Conservation (phyloP, 1,284 basidiomycete genomes). For the Rhodotorula sp. region DNA sequence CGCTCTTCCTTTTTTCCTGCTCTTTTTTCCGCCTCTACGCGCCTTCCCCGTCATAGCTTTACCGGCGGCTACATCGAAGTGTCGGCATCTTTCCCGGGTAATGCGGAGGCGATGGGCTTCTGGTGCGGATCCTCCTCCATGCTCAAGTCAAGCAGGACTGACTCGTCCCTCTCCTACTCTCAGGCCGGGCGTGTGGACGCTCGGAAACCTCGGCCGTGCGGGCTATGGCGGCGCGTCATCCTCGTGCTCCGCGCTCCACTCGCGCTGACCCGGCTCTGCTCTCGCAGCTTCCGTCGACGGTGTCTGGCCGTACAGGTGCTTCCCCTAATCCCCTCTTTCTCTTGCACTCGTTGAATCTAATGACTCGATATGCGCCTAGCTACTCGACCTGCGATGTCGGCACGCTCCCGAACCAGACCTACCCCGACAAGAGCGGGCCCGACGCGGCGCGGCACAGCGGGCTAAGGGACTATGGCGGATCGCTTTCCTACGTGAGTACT, state of each 20-base stretch:
- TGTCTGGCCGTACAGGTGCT: slow-evolving; percentile 55
- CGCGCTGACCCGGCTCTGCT: not conserved
- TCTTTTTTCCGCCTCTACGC: slow-evolving; percentile 7
- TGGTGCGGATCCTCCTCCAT: not conserved
- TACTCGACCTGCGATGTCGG: slow-evolving; percentile 58
- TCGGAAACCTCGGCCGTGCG: slow-evolving; percentile 80
- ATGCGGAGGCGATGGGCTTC: slow-evolving; percentile 6
- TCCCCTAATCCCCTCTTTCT: not conserved
- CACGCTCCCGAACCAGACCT: slow-evolving; percentile 60
- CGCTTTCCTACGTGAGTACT: slow-evolving; percentile 1
- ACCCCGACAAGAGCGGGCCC: slow-evolving; percentile 51
- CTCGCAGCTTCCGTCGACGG: slow-evolving; percentile 58
- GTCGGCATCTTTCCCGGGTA: slow-evolving; percentile 73
- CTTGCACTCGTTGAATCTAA: not conserved
- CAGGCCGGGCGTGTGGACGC: slow-evolving; percentile 54
- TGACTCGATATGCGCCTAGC: not conserved
- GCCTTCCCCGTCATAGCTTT: slow-evolving; percentile 60
- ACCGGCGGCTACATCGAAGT: slow-evolving; percentile 76
- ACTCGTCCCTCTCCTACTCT: not conserved
- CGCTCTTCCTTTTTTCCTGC: not conserved
- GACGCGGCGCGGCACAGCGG: slow-evolving; percentile 40
- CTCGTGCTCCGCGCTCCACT: not conserved
- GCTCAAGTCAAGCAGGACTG: not conserved
- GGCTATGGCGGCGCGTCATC: slow-evolving; percentile 73
- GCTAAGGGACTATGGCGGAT: slow-evolving; percentile 1